Evolutionary conservation across 208 protist species (phyloP), one percentile per base, ranked within the genome.

Genomic region (Angomonas ambiguus): DNA sequence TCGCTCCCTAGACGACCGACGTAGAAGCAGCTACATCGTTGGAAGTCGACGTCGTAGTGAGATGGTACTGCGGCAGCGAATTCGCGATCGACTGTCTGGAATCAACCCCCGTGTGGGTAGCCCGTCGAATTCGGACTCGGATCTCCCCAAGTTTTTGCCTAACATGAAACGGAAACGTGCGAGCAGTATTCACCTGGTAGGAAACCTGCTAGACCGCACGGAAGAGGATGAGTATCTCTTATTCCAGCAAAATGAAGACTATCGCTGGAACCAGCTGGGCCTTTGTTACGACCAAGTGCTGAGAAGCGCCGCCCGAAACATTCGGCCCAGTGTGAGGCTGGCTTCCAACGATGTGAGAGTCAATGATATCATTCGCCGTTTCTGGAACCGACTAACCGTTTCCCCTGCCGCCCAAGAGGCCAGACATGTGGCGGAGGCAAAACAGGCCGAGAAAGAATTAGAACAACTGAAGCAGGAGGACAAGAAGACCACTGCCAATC

Each of bases 331-430:
- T 2, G 69, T 79, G 0, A 10, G 53, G 3, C 64, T 59, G 22
- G 79, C 83, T 2, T 76, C 81, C 10, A 28, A 24, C 4, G 72
- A 95, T 66, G 63, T 67, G 10, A 35, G 81, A 8, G 71, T 95
- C 28, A 91, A 92, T 66, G 81, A 91, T 62, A 35, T 88, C 30
- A 89, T 95, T 53, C 75, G 73, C 2, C 88, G 88, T 34, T 92
- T 88, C 65, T 95, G 88, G 86, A 79, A 88, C 20, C 80, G 85
- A 18, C 48, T 95, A 10, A 95, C 88, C 33, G 80, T 90, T n/a
- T 80, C 83, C 0, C 51, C 77, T 28, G 80, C 79, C 24, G 83
- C 74, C 38, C 69, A 77, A 35, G 64, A 69, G 51, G 71, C 69
- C 1, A 65, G 80, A 59, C 62, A 71, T 27, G 31, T 51, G 2